Percentiles rank a stretch among this genome's conserved stretches.
Evolutionary conservation across 495 filamentous ascomycete species (phyloP).

Genomic region (Neurospora sp.): DNA sequence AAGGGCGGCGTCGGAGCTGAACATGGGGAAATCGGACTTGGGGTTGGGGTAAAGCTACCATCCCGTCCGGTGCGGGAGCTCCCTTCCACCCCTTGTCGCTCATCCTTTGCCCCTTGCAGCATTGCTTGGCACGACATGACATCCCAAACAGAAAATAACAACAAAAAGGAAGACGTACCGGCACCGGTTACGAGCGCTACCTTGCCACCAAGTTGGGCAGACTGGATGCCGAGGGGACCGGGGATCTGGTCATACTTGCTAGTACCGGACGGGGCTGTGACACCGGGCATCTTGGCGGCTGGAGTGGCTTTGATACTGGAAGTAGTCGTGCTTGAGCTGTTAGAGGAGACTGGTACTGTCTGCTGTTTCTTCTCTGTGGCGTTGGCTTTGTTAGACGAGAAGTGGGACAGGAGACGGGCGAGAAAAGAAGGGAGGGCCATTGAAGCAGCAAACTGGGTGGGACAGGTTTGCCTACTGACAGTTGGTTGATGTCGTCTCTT

Average conservation of each 20-base stretch:
- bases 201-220: constrained; percentile 41
- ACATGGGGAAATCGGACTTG: constrained; percentile 20
- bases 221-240: constrained; percentile 38
- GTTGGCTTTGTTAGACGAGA: constrained; percentile 8
- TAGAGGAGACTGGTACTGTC: neutral
- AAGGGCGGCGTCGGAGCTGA: neutral
- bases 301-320: neutral
- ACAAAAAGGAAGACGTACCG: constrained; percentile 22
- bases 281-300: constrained; percentile 28
- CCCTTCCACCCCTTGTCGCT: neutral
- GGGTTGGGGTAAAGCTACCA: constrained; percentile 22
- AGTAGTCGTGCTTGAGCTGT: constrained; percentile 9
- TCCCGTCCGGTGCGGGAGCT: constrained; percentile 8
- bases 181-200: constrained; percentile 40
- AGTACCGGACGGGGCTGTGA: constrained; percentile 10
- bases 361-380: constrained; percentile 12
- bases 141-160: neutral
- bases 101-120: neutral
- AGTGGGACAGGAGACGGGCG: constrained; percentile 20
- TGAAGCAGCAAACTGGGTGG: constrained; percentile 1
- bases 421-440: constrained; percentile 16
- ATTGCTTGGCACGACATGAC: neutral
- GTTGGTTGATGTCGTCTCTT: neutral
- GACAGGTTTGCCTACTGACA: neutral
- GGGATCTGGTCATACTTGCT: constrained; percentile 36